These are phyloP conservation scores for Exophiala sideris DNA, from an alignment of 2,329 filamentous ascomycete species.

Conservation along the genomic window DNA sequence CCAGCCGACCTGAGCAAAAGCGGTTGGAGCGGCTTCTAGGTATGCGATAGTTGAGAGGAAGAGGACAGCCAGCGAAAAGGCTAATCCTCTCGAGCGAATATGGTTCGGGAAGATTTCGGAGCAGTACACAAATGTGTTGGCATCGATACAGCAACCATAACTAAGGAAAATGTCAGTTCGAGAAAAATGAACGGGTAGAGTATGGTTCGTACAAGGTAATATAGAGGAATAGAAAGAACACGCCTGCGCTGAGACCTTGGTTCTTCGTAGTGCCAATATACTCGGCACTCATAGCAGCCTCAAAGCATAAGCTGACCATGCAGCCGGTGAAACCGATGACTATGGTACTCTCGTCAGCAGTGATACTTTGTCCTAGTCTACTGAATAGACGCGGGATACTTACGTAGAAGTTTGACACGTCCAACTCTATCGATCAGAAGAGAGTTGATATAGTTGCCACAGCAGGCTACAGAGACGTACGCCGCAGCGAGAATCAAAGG, in stretches of 20 bases:
- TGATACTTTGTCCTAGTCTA: too few species aligned
- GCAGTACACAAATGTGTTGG: conserved; percentile 50
- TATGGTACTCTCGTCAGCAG: too few species aligned
- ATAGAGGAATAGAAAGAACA: conserved; percentile 16
- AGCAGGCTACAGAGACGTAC: not conserved
- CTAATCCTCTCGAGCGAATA: conserved; percentile 35
- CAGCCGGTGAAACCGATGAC: not conserved
- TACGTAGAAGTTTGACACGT: not conserved
- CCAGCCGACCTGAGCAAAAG: conserved; percentile 29
- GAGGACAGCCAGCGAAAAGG: conserved; percentile 46
- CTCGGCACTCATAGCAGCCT: conserved; percentile 6
- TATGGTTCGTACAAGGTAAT: not conserved
- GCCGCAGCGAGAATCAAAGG: not conserved
- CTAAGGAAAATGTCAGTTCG: not conserved
- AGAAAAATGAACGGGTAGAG: not conserved
- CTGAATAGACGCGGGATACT: too few species aligned
- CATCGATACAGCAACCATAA: conserved; percentile 34
- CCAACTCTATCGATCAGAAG: not conserved
- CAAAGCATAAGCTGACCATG: not conserved
- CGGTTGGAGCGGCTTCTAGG: conserved; percentile 8
- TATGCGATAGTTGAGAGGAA: not conserved
- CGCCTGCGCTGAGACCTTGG: conserved; percentile 8
- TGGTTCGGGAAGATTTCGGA: conserved; percentile 50
- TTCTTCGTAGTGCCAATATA: conserved; percentile 7
- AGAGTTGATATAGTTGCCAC: not conserved